Base-by-base conservation (phyloP, 768 basidiomycete genomes). In the Calvatia gigantea region DNA sequence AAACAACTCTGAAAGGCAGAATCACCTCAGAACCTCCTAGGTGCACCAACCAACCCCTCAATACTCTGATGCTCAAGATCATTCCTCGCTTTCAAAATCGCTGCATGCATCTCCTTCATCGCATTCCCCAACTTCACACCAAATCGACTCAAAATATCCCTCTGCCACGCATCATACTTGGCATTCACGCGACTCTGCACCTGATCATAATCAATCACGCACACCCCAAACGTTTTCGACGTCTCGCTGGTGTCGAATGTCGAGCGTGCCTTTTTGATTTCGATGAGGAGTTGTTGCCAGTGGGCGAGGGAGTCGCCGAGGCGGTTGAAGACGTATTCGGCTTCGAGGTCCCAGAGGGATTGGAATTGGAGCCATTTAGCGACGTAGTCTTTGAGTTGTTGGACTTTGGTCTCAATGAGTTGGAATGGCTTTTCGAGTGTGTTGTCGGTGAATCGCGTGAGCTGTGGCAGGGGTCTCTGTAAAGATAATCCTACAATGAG, bases 361-460 rank as follows among this genome's bases (percentile, higher is more conserved):
- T 98, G 97, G 82, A 99, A 98, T 65, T 96, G 95, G 0, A 98
- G 82, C 97, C 97, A 99, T 74, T 97, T 97, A 57, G 80, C 91
- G 47, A 98, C 94, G 70, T 99, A 99, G 43, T 88, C 87, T 62
- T 81, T 86, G 51, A 99, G 80, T 58, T 91, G 85, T 55, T 89
- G 87, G 14, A 94, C 86, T 71, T 97, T 97, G 62, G 71, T 75
- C 70, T 98, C 94, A 64, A 99, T 87, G 23, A 97, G 77, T 0
- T 81, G 70, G 69, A 99, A 94, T 0, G 96, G 93, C 28, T 83
- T 82, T 62, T 87, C 82, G 1, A 98, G 80, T 0, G 86, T 85
- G 48, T 81, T 76, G 54, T 91, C 88, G 6, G 80, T 69, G 70
- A 97, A 85, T 39, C 75, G 81, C 4, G 86, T 87, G 25, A 96